phyloP scores from a whole-genome alignment of 305 asterid species.

The Fraxinus floribunda region DNA sequence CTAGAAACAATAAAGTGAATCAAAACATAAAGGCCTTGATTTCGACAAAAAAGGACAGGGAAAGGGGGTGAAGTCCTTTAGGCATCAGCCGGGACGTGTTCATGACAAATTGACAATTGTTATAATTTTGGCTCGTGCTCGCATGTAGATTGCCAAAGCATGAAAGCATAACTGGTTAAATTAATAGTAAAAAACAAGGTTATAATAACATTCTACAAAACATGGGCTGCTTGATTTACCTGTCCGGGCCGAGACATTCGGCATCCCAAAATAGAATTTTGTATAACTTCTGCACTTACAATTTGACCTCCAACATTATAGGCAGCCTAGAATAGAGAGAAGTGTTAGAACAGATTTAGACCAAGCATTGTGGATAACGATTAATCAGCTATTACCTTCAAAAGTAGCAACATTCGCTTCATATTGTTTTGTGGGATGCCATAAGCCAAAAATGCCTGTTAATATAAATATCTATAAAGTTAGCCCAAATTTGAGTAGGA shows the following conservation, averaged over 20 bases:
- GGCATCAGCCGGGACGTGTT: not conserved
- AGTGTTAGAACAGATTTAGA: conserved; percentile 25
- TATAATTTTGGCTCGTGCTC: not conserved
- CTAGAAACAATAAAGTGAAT: not conserved
- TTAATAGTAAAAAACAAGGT: not conserved
- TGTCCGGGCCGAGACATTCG: conserved; percentile 84
- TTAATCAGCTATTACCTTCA: conserved; percentile 55
- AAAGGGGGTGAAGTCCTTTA: not conserved
- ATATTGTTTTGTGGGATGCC: conserved; percentile 88
- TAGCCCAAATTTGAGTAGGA: conserved; percentile 17
- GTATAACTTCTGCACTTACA: conserved; percentile 85
- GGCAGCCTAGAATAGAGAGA: conserved; percentile 67
- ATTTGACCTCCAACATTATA: conserved; percentile 87
- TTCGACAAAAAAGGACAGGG: not conserved
- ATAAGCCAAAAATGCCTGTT: conserved; percentile 85
- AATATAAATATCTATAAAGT: not conserved
- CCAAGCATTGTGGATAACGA: not conserved
- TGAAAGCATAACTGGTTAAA: not conserved
- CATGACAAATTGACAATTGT: not conserved
- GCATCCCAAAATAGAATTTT: conserved; percentile 78
- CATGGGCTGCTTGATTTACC: conserved; percentile 40
- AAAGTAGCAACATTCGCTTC: conserved; percentile 75
- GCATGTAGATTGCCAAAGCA: not conserved
- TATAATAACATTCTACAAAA: not conserved
- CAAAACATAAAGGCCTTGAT: not conserved